phyloP scores from a whole-genome alignment of 768 basidiomycete species.

The Podaxis mareebaensis region DNA sequence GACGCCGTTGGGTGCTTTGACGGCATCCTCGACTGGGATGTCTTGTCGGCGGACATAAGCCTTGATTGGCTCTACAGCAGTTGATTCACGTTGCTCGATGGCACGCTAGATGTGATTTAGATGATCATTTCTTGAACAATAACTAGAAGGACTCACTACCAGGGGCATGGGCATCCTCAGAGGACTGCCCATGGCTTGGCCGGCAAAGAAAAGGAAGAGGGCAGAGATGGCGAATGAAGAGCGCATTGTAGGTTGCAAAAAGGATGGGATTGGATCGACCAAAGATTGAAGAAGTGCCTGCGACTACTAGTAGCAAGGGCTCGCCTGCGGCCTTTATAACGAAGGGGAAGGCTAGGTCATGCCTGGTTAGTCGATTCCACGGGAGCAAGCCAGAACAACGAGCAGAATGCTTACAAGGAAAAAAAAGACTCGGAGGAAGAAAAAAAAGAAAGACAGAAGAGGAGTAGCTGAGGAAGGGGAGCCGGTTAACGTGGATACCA shows the following conservation, averaged over 20 bases:
- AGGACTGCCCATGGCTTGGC: conserved; percentile 43
- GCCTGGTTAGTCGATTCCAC: conserved; percentile 18
- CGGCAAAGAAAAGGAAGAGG: conserved; percentile 42
- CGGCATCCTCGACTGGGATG: conserved; percentile 25
- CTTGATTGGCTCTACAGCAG: conserved; percentile 22
- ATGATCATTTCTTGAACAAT: not conserved
- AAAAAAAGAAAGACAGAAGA: conserved; percentile 21
- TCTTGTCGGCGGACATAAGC: conserved; percentile 18
- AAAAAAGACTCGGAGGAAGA: conserved; percentile 19
- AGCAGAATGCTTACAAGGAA: not conserved
- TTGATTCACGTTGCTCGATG: conserved; percentile 19
- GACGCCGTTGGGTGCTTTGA: conserved; percentile 21
- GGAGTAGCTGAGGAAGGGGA: not conserved
- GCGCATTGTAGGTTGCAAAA: conserved; percentile 43
- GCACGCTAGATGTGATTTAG: conserved; percentile 17
- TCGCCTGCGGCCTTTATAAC: conserved; percentile 32
- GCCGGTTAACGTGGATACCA: conserved; percentile 17
- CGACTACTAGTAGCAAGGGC: conserved; percentile 28
- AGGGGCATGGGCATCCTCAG: conserved; percentile 38
- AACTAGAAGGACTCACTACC: conserved; percentile 31
- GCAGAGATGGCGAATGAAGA: conserved; percentile 37
- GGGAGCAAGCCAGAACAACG: not conserved
- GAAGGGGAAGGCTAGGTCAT: conserved; percentile 17
- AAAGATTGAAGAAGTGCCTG: conserved; percentile 19
- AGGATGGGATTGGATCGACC: conserved; percentile 15